These are phyloP conservation scores for Lentithecium fluviatile DNA, from an alignment of 495 filamentous ascomycete species.

Conservation along the genomic window DNA sequence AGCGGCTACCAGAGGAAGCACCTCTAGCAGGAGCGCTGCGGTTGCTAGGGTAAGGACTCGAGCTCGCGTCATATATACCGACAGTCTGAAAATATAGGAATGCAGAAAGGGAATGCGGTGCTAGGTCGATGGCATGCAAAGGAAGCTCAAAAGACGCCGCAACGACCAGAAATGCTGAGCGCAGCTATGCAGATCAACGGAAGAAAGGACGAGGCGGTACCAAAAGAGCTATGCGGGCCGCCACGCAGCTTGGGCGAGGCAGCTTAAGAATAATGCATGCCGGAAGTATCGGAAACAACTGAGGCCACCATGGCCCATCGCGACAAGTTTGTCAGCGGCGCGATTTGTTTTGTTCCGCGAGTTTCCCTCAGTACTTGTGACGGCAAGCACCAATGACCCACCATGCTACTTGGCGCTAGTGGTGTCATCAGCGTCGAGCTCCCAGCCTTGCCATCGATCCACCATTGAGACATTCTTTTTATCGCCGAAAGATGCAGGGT, in stretches of 20 bases:
- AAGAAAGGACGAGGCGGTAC: background rate
- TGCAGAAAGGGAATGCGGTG: background rate
- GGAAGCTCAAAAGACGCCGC: background rate
- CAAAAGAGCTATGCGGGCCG: background rate
- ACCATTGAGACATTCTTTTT: too few relatives aligned
- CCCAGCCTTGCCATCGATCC: background rate
- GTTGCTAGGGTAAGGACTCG: conserved; percentile 28
- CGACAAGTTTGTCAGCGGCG: conserved; percentile 14
- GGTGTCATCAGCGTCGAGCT: background rate
- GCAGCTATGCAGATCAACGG: background rate
- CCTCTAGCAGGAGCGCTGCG: conserved; percentile 41
- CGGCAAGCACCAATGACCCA: conserved; percentile 2
- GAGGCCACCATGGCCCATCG: conserved; percentile 1
- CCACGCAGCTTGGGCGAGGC: background rate
- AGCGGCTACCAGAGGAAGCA: conserved; percentile 39
- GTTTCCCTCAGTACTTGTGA: background rate
- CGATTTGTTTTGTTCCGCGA: conserved; percentile 1
- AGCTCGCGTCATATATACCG: conserved; percentile 30
- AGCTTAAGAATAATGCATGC: background rate
- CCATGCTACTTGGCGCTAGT: conserved; percentile 2
- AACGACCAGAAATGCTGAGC: background rate
- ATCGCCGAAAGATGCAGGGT: too few relatives aligned
- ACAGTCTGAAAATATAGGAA: background rate
- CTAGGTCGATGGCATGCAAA: background rate
- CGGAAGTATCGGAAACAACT: conserved; percentile 10